These are phyloP conservation scores for Candida railenensis DNA, from an alignment of 805 yeast species.

Conservation along the genomic window DNA sequence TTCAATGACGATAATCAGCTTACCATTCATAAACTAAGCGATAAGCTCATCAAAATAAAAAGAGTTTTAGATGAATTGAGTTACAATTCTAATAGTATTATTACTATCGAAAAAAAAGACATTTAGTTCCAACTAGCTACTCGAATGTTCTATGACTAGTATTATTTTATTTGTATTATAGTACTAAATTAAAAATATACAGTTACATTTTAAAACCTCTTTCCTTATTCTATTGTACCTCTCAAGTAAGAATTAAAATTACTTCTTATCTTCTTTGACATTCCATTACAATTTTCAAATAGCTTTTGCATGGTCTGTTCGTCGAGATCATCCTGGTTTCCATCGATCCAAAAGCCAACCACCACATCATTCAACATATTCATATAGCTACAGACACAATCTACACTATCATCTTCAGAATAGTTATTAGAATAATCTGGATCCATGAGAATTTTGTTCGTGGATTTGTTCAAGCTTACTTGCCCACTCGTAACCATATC, in stretches of 20 bases:
- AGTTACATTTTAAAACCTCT: neutral
- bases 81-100: constrained; percentile 9
- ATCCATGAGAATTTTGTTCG: constrained; percentile 16
- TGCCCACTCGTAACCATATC: constrained; percentile 75
- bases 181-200: neutral
- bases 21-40: constrained; percentile 26
- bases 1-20: constrained; percentile 25
- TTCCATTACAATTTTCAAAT: constrained; percentile 43
- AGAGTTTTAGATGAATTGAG: constrained; percentile 36
- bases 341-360: constrained; percentile 56
- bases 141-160: no score
- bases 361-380: constrained; percentile 56
- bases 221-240: neutral
- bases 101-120: constrained; percentile 12
- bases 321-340: constrained; percentile 23
- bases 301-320: constrained; percentile 23
- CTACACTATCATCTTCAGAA: constrained; percentile 20
- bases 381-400: constrained; percentile 49
- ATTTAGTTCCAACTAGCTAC: no score
- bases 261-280: constrained; percentile 42
- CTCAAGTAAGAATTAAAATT: constrained; percentile 46
- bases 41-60: constrained; percentile 34
- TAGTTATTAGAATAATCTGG: constrained; percentile 11
- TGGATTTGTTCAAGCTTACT: constrained; percentile 17
- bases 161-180: neutral